Evolutionary conservation across 2,329 filamentous ascomycete species (phyloP), one percentile per base, ranked within the genome.

Genomic region (Xylariaceae sp.): DNA sequence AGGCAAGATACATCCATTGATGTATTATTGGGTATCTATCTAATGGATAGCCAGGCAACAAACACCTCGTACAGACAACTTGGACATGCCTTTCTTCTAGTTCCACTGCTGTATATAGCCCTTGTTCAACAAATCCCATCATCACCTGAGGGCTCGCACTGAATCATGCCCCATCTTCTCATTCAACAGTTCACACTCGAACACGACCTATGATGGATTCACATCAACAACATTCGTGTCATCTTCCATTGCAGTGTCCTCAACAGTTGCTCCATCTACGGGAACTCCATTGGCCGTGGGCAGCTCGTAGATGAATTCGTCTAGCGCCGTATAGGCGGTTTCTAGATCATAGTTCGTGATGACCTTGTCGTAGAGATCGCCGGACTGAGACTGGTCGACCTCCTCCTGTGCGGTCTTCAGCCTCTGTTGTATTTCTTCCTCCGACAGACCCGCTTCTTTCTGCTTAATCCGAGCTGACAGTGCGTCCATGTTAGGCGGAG

Each of bases 291-390:
- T 70, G 1, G 64, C 61, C 11, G 53, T 45, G 2, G 61, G 11
- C 11, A 52, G 39, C 35, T 73, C 75, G 52, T 82, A 78, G 9
- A 83, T 75, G 64, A 80, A 83, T 17, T 73, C 72, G 69, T 79
- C 79, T 6, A 84, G 73, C 60, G 76, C 72, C 56, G 77, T 71
- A 65, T 78, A 82, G 1, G 80, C 76, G 44, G 72, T 73, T 34
- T 82, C 79, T 42, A 82, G 62, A 61, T 82, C 76, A 59, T 80
- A 80, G 58, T 82, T 82, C 47, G 77, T 73, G 23, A 85, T 75
- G 35, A 79, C 71, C 63, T 76, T 77, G 59, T 84, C 80, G 64
- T 83, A 81, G 3, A 79, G 74, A 1, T 74, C 78, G 15, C 75
- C 75, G 0, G 74, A 66, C 62, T 75, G 73, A 2, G 79, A 74